Evolutionary conservation across 2,329 filamentous ascomycete genomes (phyloP).

Genomic region (Cadophora malorum): DNA sequence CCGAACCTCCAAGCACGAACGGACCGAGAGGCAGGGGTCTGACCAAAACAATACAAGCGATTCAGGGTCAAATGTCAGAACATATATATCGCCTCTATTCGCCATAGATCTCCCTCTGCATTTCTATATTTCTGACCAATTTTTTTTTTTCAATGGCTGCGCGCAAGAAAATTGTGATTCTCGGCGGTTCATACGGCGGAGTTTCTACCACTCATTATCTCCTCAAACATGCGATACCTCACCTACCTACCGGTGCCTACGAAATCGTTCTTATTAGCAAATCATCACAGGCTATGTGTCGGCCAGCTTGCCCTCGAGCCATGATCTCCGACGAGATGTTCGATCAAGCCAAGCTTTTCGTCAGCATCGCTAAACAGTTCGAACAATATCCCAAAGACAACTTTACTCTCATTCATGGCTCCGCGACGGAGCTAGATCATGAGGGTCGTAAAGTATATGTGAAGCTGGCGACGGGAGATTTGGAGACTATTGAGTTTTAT

Average conservation of each 20-base stretch:
- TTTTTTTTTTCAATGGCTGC: not conserved
- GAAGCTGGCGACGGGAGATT: constrained; percentile 17
- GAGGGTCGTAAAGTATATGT: constrained; percentile 46
- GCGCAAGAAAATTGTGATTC: constrained; percentile 52
- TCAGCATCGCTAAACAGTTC: constrained; percentile 49
- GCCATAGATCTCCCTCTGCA: not conserved
- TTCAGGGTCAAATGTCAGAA: not conserved
- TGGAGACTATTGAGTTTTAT: constrained; percentile 49
- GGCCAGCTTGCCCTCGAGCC: constrained; percentile 54
- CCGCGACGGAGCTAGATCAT: constrained; percentile 48
- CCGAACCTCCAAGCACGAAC: constrained; percentile 11
- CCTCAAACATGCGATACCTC: constrained; percentile 57
- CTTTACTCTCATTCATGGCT: constrained; percentile 53
- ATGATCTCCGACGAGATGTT: constrained; percentile 54
- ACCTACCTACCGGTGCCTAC: constrained; percentile 46
- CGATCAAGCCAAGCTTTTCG: constrained; percentile 53
- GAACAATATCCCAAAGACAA: constrained; percentile 46
- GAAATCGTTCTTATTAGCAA: constrained; percentile 53
- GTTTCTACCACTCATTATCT: constrained; percentile 59
- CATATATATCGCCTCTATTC: not conserved
- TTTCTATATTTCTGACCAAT: not conserved
- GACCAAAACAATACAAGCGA: not conserved
- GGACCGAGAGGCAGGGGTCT: not conserved
- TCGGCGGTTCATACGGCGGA: constrained; percentile 61
- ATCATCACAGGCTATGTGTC: constrained; percentile 51